A percentile compares a stretch with the other conserved stretches of the same genome.
Evolutionary conservation across 108 stramenopile genomes (phyloP).

Genomic region (Skeletonema menzelii): DNA sequence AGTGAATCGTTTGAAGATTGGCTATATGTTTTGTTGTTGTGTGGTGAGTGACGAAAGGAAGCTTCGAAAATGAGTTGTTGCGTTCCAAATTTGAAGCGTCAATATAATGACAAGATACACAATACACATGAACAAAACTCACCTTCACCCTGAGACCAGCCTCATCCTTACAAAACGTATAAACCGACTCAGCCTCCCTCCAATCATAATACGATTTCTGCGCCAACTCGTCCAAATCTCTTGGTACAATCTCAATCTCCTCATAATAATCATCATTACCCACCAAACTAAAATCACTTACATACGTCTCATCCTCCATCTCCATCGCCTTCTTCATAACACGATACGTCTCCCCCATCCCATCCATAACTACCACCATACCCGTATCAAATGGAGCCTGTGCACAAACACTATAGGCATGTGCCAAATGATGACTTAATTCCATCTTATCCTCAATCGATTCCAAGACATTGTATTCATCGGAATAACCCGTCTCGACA

Average conservation of each 20-base stretch:
- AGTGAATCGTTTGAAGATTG: conserved; percentile 92
- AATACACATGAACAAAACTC: not conserved
- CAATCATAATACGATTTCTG: conserved; percentile 65
- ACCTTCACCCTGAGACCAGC: conserved; percentile 32
- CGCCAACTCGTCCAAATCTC: conserved; percentile 60
- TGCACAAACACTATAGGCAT: conserved; percentile 89
- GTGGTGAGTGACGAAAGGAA: not conserved
- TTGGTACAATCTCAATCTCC: conserved; percentile 73
- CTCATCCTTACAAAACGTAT: conserved; percentile 63
- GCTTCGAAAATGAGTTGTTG: not conserved
- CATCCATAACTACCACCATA: conserved; percentile 94
- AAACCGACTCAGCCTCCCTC: conserved; percentile 94
- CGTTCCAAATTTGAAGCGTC: no score
- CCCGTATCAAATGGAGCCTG: conserved; percentile 83
- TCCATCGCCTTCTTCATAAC: conserved; percentile 69
- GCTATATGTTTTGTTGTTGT: conserved; percentile 24
- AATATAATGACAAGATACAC: no score
- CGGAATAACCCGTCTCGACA: conserved; percentile 63
- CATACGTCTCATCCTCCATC: conserved; percentile 59
- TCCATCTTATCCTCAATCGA: conserved; percentile 52
- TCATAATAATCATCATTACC: conserved; percentile 18
- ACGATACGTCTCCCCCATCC: conserved; percentile 91
- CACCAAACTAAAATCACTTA: conserved; percentile 71
- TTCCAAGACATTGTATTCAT: conserved; percentile 70
- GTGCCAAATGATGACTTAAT: conserved; percentile 95